Evolutionary conservation across 2,329 filamentous ascomycete genomes (phyloP), one percentile per base, ranked within the genome.

Genomic region (Paraphoma chrysanthemicola): DNA sequence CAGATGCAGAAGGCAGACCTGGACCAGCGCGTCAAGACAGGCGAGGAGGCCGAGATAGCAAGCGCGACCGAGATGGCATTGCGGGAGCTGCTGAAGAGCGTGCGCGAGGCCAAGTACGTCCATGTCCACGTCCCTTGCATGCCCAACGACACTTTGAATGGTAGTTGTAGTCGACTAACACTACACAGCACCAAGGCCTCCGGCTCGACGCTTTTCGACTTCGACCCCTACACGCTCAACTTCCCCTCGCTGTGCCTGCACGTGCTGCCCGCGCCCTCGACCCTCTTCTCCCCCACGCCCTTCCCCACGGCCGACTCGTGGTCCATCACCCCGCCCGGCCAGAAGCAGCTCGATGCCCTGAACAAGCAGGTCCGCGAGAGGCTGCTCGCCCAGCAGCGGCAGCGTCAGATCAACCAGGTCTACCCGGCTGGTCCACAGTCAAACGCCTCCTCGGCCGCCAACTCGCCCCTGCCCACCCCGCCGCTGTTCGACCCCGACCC

Each of bases 191-290:
- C 78, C 28, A 78, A 79, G 53, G 75, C 77, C 67, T 79, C 57
- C 64, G 81, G 60, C 72, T 71, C 59, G 53, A 63, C 80, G 16
- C 82, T 86, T 3, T 88, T 88, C 73, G 90, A 94, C 63, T 96
- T 97, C 78, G 91, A 97, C 64, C 90, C 94, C 33, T 86, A 93
- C 58, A 84, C 90, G 5, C 87, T 96, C 73, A 92, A 92, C 57
- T 97, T 97, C 69, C 92, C 93, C 6, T 88, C 90, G 6, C 84
- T 98, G 41, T 92, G 90, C 36, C 85, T 97, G 10, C 91, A 90
- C 61, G 89, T 94, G 63, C 86, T 98, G 1, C 87, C 90, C 36
- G 84, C 91, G 9, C 92, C 93, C 3, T 88, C 91, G 4, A 95
- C 92, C 0, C 82, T 97, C 6, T 94, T 93, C 78, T 90, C 91